Conservation (phyloP, 495 filamentous ascomycete species). For the Neurospora tetraspora region DNA sequence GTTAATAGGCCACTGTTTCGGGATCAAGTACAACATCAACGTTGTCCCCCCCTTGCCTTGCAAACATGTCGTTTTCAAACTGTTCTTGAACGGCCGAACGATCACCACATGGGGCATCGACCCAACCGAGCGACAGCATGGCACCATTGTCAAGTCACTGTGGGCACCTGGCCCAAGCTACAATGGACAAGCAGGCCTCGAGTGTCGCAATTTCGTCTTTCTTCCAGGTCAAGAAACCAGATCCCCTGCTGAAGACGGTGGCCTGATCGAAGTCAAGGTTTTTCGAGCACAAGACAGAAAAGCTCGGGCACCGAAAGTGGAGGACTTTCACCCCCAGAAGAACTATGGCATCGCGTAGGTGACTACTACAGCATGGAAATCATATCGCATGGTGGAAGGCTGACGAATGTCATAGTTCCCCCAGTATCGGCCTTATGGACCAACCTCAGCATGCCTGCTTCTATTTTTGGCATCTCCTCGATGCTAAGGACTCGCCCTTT, state of each 20-base stretch:
- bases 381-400: neutral
- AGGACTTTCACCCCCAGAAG: constrained; percentile 28
- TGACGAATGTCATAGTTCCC: constrained; percentile 20
- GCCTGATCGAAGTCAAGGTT: constrained; percentile 40
- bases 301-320: constrained; percentile 21
- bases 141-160: constrained; percentile 32
- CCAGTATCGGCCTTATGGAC: constrained; percentile 36
- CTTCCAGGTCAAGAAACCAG: constrained; percentile 22
- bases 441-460: constrained; percentile 36
- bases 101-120: constrained; percentile 40
- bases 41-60: constrained; percentile 17
- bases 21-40: constrained; percentile 31
- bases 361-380: neutral
- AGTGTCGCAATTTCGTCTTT: constrained; percentile 34
- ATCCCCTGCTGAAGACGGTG: constrained; percentile 38
- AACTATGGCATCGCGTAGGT: constrained; percentile 40
- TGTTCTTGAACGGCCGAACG: constrained; percentile 39
- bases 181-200: constrained; percentile 21
- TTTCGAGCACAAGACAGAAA: constrained; percentile 35
- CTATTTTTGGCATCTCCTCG: constrained; percentile 37
- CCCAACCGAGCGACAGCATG: constrained; percentile 11
- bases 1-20: constrained; percentile 33
- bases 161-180: constrained; percentile 28
- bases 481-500: constrained; percentile 37
- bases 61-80: constrained; percentile 37